These are phyloP conservation scores for Phytophthora tentaculata DNA, from an alignment of 352 stramenopile species.

Conservation along the genomic window DNA sequence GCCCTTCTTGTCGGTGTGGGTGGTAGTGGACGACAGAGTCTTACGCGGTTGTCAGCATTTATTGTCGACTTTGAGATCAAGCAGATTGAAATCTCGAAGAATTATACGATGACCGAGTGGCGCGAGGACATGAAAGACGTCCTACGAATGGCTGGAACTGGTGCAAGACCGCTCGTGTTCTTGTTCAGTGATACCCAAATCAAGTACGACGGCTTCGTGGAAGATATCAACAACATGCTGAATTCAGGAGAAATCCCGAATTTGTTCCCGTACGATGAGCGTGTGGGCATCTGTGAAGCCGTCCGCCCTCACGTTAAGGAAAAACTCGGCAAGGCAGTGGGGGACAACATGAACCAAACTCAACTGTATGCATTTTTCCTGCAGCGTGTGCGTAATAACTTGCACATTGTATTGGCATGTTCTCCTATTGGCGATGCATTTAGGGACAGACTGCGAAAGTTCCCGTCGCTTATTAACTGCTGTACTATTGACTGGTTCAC, in stretches of 20 bases:
- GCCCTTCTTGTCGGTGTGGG: conserved; percentile 93
- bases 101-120: conserved; percentile 95
- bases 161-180: conserved; percentile 89
- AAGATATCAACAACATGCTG: conserved; percentile 98
- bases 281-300: conserved; percentile 90
- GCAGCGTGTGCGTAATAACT: conserved; percentile 88
- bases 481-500: conserved; percentile 98
- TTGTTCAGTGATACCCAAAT: conserved; percentile 97
- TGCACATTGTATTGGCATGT: conserved; percentile 96
- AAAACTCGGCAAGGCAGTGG: conserved; percentile 88
- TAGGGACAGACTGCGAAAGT: conserved; percentile 93
- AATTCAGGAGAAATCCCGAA: conserved; percentile 96
- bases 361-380: conserved; percentile 95
- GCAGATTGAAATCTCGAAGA: conserved; percentile 96
- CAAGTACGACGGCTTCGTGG: conserved; percentile 95
- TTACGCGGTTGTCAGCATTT: conserved; percentile 93
- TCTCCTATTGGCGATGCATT: conserved; percentile 96
- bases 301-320: conserved; percentile 92
- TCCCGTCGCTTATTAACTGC: conserved; percentile 97
- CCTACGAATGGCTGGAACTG: conserved; percentile 88
- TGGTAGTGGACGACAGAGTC: conserved; percentile 91
- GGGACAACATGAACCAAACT: conserved; percentile 91
- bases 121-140: conserved; percentile 95
- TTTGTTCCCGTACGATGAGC: conserved; percentile 94
- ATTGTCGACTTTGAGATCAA: conserved; percentile 94